phyloP scores from a whole-genome alignment of 2,329 filamentous ascomycete genomes.

The Stagonosporopsis rhizophila region DNA sequence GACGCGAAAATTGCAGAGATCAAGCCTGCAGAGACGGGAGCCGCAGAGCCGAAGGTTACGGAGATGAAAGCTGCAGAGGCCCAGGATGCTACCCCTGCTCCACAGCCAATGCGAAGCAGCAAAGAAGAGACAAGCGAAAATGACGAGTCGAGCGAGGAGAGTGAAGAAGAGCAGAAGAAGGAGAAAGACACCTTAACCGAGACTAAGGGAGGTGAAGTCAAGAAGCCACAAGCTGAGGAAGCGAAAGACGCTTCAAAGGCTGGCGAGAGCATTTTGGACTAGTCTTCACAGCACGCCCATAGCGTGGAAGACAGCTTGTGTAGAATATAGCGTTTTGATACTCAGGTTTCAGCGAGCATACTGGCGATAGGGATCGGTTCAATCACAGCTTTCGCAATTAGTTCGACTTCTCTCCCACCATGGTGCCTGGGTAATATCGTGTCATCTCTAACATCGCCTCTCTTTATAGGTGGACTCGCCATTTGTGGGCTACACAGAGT shows the following conservation, averaged over 20 bases:
- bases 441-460: not conserved
- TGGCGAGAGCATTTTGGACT: slow-evolving; percentile 48
- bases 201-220: not conserved
- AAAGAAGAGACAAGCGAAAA: slow-evolving; percentile 11
- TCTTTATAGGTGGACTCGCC: not conserved
- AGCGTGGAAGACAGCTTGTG: not conserved
- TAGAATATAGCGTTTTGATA: not conserved
- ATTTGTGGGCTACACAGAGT: not conserved
- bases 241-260: slow-evolving; percentile 41
- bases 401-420: not conserved
- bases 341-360: slow-evolving; percentile 12
- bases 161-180: not conserved
- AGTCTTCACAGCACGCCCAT: not conserved
- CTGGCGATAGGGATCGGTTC: not conserved
- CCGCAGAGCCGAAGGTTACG: slow-evolving; percentile 21
- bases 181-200: not conserved
- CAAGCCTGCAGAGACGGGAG: not conserved
- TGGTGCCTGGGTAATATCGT: not conserved
- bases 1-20: slow-evolving; percentile 15
- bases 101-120: slow-evolving; percentile 22
- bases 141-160: not conserved
- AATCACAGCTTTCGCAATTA: not conserved
- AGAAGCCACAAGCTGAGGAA: slow-evolving; percentile 31
- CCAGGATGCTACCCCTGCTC: slow-evolving; percentile 17
- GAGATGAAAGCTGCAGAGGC: not conserved